phyloP scores from a whole-genome alignment of 2,329 filamentous ascomycete genomes.

The Monosporascus cannonballus region DNA sequence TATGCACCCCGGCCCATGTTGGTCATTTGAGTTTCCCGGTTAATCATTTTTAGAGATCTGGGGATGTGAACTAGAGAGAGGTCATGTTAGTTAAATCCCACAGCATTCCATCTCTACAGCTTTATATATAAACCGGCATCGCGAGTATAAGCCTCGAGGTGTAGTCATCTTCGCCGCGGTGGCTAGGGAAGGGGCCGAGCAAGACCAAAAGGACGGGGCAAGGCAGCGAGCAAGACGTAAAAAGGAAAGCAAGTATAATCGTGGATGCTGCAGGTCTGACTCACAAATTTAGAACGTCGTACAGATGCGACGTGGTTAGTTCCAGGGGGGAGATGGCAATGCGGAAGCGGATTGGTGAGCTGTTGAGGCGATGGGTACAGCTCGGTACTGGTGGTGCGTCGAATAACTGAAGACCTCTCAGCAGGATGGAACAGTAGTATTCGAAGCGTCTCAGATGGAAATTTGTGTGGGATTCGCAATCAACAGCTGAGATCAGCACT shows the following conservation, averaged over 20 bases:
- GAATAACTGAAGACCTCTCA: constrained; percentile 19
- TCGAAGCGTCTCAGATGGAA: constrained; percentile 6
- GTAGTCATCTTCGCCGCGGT: constrained; percentile 9
- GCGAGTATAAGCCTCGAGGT: constrained; percentile 1
- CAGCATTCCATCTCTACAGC: neutral
- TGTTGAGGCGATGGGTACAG: constrained; percentile 22
- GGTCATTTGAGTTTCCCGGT: constrained; percentile 22
- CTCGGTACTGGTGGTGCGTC: constrained; percentile 17
- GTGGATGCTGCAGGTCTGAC: constrained; percentile 24
- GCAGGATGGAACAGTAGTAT: constrained; percentile 8
- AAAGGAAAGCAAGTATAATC: constrained; percentile 11
- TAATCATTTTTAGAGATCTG: constrained; percentile 19
- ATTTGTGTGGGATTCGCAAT: constrained; percentile 19
- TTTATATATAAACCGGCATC: constrained; percentile 11
- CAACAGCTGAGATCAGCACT: constrained; percentile 29
- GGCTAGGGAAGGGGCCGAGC: constrained; percentile 10
- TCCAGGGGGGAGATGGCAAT: constrained; percentile 14
- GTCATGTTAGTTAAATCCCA: constrained; percentile 2
- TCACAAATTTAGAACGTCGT: constrained; percentile 24
- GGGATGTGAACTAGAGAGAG: constrained; percentile 11
- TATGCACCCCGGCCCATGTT: constrained; percentile 31
- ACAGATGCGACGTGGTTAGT: constrained; percentile 20
- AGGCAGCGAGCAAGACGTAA: constrained; percentile 11
- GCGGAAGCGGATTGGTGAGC: constrained; percentile 22
- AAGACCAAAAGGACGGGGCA: constrained; percentile 3